Percentiles rank a stretch among this genome's conserved stretches.
phyloP scores from a whole-genome alignment of 2,329 filamentous ascomycete genomes.

The Penicillium sp. region DNA sequence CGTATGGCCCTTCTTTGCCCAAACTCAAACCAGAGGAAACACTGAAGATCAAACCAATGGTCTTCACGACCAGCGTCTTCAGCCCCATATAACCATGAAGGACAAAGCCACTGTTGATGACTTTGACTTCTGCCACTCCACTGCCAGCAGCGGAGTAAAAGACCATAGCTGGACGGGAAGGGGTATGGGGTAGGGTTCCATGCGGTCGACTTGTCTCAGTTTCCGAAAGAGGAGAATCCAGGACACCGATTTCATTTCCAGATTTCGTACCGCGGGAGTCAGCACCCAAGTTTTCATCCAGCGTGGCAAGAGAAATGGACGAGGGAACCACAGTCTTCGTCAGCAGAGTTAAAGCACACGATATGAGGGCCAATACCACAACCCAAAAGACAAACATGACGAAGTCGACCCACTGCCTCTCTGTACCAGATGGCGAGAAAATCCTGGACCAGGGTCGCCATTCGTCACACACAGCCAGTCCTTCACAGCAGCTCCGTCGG shows the following conservation, averaged over 20 bases:
- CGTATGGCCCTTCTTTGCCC: constrained; percentile 92
- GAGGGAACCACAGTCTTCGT: constrained; percentile 96
- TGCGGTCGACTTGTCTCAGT: constrained; percentile 41
- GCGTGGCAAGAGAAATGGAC: constrained; percentile 76
- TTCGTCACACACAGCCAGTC: constrained; percentile 54
- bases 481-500: constrained; percentile 65
- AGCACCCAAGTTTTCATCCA: constrained; percentile 90
- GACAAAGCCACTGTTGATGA: constrained; percentile 97
- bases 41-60: constrained; percentile 76
- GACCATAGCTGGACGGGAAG: constrained; percentile 67
- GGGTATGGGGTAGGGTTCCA: constrained; percentile 29
- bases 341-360: constrained; percentile 77
- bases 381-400: constrained; percentile 71
- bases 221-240: constrained; percentile 42
- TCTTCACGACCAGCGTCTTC: constrained; percentile 83
- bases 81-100: constrained; percentile 91
- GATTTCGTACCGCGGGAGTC: constrained; percentile 50
- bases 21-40: constrained; percentile 90
- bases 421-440: constrained; percentile 51
- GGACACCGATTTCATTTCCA: constrained; percentile 43
- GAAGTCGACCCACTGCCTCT: constrained; percentile 69
- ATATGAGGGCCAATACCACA: constrained; percentile 65
- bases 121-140: constrained; percentile 94
- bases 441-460: constrained; percentile 67
- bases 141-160: constrained; percentile 96